Evolutionary conservation across 1,284 basidiomycete species (phyloP), one percentile per base, ranked within the genome.

Genomic region (Ceratobasidium sp.): DNA sequence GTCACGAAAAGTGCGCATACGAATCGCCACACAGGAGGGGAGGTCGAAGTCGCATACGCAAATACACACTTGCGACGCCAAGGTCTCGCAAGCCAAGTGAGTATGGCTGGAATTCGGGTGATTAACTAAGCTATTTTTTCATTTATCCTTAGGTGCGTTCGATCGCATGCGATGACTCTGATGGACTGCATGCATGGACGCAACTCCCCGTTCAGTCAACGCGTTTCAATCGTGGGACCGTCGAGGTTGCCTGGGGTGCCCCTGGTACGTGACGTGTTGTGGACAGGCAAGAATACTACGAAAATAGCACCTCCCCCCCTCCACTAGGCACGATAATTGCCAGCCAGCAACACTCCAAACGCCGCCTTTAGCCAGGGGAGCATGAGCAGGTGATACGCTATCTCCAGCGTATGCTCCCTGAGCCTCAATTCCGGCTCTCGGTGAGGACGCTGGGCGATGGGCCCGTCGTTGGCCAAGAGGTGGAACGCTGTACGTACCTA

Each of bases 61-160:
- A 67, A 67, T 67, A 27, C 65, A 30, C 46, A 67, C 46, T 6
- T 67, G 12, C 46, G 65, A 23, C 38, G 46, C 14, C 65, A 67
- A 44, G 65, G 23, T 5, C 27, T 59, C 5, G 57, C 27, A 4
- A 27, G 27, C 27, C 14, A 33, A 20, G 57, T 59, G 33, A 30
- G 57, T 35, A 30, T 27, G 5, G 50, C 20, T 23, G 20, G 5
- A 52, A 59, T 30, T 35, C 14, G 33, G 27, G 12, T 10, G 27
- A 33, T 33, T 35, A 30, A 59, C 23, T 35, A 33, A 59, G 57
- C 27, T 23, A 14, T 59, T 14, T 30, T 59, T 30, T 59, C 10
- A 30, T 59, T 55, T n/a, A 14, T 55, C 7, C 27, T 30, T 30
- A 59, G 57, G 33, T 59, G 57, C 57, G 23, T 4, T 59, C 57